Conservation (phyloP, 441 rosid species). For the Pelargonium myrrhifolium region DNA sequence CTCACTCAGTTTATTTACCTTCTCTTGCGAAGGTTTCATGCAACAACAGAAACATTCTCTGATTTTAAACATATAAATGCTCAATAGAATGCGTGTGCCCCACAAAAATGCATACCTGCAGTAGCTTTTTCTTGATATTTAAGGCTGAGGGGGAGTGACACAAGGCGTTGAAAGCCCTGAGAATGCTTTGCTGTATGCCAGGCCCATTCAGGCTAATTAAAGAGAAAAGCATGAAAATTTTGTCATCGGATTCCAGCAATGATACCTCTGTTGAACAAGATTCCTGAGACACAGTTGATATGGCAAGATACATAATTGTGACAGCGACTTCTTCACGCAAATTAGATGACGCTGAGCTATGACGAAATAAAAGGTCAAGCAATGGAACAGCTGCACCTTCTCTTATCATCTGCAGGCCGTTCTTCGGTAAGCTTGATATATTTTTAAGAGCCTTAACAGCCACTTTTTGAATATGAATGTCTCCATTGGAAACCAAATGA, state of each 20-base stretch:
- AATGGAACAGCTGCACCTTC: constrained; percentile 47
- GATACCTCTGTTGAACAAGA: constrained; percentile 26
- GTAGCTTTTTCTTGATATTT: constrained; percentile 35
- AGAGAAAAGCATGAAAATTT: constrained; percentile 40
- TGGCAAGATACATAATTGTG: constrained; percentile 44
- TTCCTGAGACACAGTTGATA: constrained; percentile 43
- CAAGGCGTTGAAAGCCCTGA: constrained; percentile 42
- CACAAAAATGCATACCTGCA: constrained; percentile 34
- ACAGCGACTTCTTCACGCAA: constrained; percentile 36
- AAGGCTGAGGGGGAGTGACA: constrained; percentile 49
- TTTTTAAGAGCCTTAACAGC: constrained; percentile 47
- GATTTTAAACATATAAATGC: background rate
- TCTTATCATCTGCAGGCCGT: constrained; percentile 51
- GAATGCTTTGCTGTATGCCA: constrained; percentile 42
- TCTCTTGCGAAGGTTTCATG: background rate
- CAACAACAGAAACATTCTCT: background rate
- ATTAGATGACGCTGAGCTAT: constrained; percentile 27
- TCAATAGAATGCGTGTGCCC: background rate
- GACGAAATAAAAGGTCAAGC: constrained; percentile 39
- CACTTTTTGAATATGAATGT: constrained; percentile 29
- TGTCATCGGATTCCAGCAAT: constrained; percentile 46
- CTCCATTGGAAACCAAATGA: constrained; percentile 31
- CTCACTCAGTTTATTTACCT: background rate
- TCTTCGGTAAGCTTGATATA: constrained; percentile 44
- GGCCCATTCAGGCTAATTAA: constrained; percentile 41